Evolutionary conservation across 2,329 filamentous ascomycete genomes (phyloP).

Genomic region (Verticillium tricorpus): DNA sequence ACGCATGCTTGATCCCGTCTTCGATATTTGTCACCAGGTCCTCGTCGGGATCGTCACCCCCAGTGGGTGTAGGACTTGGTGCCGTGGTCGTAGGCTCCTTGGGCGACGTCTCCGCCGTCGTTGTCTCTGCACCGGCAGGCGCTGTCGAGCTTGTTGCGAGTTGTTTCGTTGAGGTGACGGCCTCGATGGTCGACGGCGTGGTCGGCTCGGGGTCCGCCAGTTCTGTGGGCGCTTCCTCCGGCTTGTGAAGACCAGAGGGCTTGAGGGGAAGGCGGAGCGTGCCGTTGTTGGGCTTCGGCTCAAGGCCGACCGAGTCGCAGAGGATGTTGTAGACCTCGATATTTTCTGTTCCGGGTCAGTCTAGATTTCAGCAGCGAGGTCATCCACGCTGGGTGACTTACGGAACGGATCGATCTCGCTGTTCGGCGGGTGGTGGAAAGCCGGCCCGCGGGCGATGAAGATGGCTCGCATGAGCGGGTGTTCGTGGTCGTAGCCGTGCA

Average conservation of each 20-base stretch:
- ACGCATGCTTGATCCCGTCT: constrained; percentile 35
- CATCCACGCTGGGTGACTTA: constrained; percentile 45
- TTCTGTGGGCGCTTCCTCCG: constrained; percentile 41
- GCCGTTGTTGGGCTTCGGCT: constrained; percentile 78
- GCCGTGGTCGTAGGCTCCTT: constrained; percentile 8
- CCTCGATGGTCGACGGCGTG: constrained; percentile 15
- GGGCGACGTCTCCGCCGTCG: constrained; percentile 12
- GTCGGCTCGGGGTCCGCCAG: constrained; percentile 47
- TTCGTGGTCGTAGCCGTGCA: constrained; percentile 94
- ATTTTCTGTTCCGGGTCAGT: constrained; percentile 61
- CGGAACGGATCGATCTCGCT: constrained; percentile 78
- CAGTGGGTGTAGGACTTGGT: constrained; percentile 10
- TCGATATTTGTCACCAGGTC: constrained; percentile 23
- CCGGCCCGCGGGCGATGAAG: constrained; percentile 86
- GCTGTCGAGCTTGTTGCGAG: constrained; percentile 10
- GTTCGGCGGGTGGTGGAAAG: constrained; percentile 81
- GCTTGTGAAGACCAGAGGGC: constrained; percentile 57
- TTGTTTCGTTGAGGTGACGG: constrained; percentile 7
- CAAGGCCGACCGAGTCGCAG: constrained; percentile 77
- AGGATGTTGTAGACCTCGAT: constrained; percentile 92
- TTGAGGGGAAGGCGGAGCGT: constrained; percentile 70
- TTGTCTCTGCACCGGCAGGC: constrained; percentile 7
- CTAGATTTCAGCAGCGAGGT: not conserved
- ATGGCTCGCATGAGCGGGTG: constrained; percentile 95
- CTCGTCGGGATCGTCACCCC: constrained; percentile 22